Evolutionary conservation across 371 early-diverging fungal genomes (phyloP).

Genomic region (Circinella umbellata): DNA sequence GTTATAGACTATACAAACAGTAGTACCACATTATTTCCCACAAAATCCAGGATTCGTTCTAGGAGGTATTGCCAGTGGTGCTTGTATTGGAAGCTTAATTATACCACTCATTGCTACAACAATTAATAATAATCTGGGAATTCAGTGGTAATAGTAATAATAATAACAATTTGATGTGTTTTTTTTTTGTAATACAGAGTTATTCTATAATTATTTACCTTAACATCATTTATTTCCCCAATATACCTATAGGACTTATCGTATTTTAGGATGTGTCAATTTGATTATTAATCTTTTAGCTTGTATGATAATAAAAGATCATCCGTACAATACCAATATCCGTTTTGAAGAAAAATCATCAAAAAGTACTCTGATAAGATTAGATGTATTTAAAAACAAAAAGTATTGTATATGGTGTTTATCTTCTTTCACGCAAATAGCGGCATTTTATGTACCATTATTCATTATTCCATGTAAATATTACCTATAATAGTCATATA

Average conservation of each 20-base stretch:
- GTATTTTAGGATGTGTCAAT: conserved; percentile 14
- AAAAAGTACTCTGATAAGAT: not conserved
- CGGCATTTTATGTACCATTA: conserved; percentile 13
- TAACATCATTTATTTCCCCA: too few species aligned
- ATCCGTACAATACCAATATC: too few species aligned
- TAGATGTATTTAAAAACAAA: conserved; percentile 17
- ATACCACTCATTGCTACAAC: conserved; percentile 20
- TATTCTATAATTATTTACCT: too few species aligned
- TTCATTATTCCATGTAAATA: conserved; percentile 19
- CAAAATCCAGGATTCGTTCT: conserved; percentile 64
- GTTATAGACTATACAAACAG: conserved; percentile 24
- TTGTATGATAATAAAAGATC: conserved; percentile 4
- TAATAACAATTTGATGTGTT: conserved; percentile 29
- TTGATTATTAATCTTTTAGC: conserved; percentile 9
- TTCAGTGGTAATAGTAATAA: conserved; percentile 71
- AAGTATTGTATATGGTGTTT: conserved; percentile 10
- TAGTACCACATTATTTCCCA: conserved; percentile 72
- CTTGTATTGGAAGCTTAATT: conserved; percentile 61
- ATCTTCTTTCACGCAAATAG: not conserved
- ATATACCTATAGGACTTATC: conserved; percentile 35
- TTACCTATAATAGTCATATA: too few species aligned
- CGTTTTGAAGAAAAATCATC: too few species aligned
- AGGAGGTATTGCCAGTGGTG: conserved; percentile 54
- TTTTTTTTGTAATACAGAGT: too few species aligned
- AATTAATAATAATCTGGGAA: conserved; percentile 19